These are phyloP conservation scores for Mycosarcoma mackinlayi DNA, from an alignment of 1,284 basidiomycete genomes.

Conservation along the genomic window DNA sequence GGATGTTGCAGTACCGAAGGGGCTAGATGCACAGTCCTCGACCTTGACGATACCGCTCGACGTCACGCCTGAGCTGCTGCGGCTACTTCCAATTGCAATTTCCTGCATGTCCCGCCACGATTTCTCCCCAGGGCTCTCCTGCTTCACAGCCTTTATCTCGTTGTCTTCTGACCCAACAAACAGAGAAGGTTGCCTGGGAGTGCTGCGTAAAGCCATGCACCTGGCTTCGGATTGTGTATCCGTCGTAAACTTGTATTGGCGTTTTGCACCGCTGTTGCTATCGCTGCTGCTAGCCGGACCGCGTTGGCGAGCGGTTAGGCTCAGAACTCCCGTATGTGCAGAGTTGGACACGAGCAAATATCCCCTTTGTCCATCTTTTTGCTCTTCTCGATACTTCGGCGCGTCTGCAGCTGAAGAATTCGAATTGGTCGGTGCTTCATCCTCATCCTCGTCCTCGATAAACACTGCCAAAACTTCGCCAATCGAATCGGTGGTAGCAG, in stretches of 20 bases:
- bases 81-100: background rate
- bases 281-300: too few species aligned
- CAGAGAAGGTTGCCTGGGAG: constrained; percentile 1
- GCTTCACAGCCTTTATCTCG: constrained; percentile 5
- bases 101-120: too few species aligned
- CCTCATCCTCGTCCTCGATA: constrained; percentile 2
- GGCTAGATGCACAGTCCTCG: background rate
- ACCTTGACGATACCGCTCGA: background rate
- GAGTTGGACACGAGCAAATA: constrained; percentile 14
- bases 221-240: background rate
- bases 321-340: constrained; percentile 3
- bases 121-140: background rate
- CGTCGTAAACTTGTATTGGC: constrained; percentile 1
- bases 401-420: background rate
- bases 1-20: background rate
- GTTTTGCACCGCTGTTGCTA: too few species aligned
- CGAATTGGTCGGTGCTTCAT: too few species aligned
- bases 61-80: background rate
- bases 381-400: background rate
- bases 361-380: constrained; percentile 7
- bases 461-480: constrained; percentile 1
- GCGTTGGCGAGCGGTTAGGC: background rate
- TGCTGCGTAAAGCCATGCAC: background rate
- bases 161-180: background rate
- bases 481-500: background rate